phyloP scores from a whole-genome alignment of 306 rosid genomes.

The Cucurbita moschata region DNA sequence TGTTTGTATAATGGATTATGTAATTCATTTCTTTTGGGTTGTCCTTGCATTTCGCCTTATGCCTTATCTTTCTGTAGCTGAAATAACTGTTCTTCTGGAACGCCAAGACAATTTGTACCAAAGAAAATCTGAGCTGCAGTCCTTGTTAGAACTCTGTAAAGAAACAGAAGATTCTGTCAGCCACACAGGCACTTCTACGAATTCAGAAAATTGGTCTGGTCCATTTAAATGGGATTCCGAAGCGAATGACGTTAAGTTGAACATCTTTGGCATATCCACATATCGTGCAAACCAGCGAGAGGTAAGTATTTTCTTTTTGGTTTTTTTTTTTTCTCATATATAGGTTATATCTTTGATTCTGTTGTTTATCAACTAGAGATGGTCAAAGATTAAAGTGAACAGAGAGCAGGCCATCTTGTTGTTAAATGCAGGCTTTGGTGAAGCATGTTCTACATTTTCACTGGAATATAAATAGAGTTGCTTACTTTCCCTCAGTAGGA shows the following conservation, averaged over 20 bases:
- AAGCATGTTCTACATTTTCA: background rate
- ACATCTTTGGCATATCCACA: conserved; percentile 69
- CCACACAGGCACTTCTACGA: conserved; percentile 19
- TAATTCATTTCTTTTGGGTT: background rate
- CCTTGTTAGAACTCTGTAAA: conserved; percentile 46
- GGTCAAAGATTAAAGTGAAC: background rate
- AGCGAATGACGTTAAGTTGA: conserved; percentile 63
- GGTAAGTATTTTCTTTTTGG: conserved; percentile 19
- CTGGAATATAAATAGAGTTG: background rate
- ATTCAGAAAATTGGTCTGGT: conserved; percentile 63
- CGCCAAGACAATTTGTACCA: conserved; percentile 62
- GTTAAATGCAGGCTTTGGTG: background rate
- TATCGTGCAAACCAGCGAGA: conserved; percentile 87
- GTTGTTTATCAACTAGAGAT: background rate
- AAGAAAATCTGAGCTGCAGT: conserved; percentile 61
- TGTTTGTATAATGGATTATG: background rate
- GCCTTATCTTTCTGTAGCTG: conserved; percentile 29
- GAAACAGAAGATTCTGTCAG: conserved; percentile 26
- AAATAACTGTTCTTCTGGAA: conserved; percentile 46
- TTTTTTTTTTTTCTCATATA: background rate
- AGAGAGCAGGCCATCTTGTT: background rate
- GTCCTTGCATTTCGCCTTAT: background rate
- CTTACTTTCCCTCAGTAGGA: background rate
- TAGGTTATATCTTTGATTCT: background rate
- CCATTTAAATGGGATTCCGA: conserved; percentile 71